phyloP scores from a whole-genome alignment of 2,329 filamentous ascomycete genomes.

The Nemania sp. region DNA sequence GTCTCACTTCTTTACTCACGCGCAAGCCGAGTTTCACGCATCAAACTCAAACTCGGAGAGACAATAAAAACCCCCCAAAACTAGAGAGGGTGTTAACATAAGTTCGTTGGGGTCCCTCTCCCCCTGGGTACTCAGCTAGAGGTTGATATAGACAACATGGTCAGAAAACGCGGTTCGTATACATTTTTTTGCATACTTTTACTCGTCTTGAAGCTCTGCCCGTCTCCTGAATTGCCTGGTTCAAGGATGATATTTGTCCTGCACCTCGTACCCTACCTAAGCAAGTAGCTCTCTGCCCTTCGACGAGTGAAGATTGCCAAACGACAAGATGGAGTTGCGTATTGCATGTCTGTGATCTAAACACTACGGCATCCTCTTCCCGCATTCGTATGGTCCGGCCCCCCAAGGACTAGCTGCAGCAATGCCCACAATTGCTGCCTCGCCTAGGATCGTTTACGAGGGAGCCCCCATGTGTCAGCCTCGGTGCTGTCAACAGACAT shows the following conservation, averaged over 20 bases:
- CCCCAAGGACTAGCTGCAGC: neutral
- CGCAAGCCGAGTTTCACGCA: conserved; percentile 7
- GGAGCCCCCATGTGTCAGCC: conserved; percentile 3
- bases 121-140: conserved; percentile 14
- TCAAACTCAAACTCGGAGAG: conserved; percentile 9
- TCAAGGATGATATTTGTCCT: conserved; percentile 20
- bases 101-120: conserved; percentile 23
- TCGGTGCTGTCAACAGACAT: neutral
- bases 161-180: conserved; percentile 59
- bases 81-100: neutral
- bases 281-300: conserved; percentile 19
- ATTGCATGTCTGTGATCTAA: conserved; percentile 3
- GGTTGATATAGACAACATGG: conserved; percentile 48
- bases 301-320: conserved; percentile 16
- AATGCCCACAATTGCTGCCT: neutral
- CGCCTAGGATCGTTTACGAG: neutral
- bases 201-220: conserved; percentile 9
- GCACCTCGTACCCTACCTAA: conserved; percentile 15
- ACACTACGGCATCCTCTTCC: neutral
- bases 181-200: conserved; percentile 25
- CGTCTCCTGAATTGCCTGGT: conserved; percentile 14
- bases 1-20: neutral
- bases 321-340: conserved; percentile 1
- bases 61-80: conserved; percentile 16
- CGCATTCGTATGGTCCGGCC: neutral